A percentile compares a stretch with the other conserved stretches of the same genome.
Evolutionary conservation across 1,284 basidiomycete species (phyloP).

Genomic region (Macrocybe sp.): DNA sequence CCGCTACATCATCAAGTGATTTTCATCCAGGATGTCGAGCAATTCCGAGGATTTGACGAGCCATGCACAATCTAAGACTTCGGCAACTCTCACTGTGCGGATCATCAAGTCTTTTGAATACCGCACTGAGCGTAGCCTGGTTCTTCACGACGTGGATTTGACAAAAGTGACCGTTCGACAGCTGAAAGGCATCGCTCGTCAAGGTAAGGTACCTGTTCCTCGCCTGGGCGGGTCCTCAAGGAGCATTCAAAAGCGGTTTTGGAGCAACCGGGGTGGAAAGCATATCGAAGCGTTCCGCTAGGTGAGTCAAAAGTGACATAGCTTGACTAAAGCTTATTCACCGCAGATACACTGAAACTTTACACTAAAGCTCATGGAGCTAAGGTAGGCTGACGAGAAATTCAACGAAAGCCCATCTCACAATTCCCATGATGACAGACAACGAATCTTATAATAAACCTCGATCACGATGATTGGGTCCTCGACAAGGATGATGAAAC

Average conservation of each 20-base stretch:
- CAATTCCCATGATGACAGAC: conserved; percentile 47
- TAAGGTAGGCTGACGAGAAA: conserved; percentile 50
- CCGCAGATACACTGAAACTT: conserved; percentile 84
- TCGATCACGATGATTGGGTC: conserved; percentile 93
- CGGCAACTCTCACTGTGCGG: conserved; percentile 83
- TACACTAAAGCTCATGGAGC: conserved; percentile 94
- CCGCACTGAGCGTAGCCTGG: conserved; percentile 85
- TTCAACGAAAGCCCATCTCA: neutral
- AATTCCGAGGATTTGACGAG: conserved; percentile 58
- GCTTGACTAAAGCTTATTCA: neutral
- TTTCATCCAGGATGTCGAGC: no score
- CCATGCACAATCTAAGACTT: conserved; percentile 59
- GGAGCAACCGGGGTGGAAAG: conserved; percentile 78
- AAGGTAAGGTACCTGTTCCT: conserved; percentile 40
- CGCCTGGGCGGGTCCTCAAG: neutral
- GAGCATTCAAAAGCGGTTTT: conserved; percentile 49
- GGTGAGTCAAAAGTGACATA: conserved; percentile 37
- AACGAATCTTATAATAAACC: conserved; percentile 91
- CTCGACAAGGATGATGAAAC: conserved; percentile 60
- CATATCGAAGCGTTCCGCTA: conserved; percentile 68
- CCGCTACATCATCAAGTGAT: no score
- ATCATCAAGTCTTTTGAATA: conserved; percentile 95
- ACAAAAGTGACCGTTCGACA: conserved; percentile 70
- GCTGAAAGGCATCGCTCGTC: conserved; percentile 66
- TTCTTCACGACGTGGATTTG: conserved; percentile 81